Base-by-base conservation (phyloP, 805 yeast genomes). In the Danielia reshetovae region DNA sequence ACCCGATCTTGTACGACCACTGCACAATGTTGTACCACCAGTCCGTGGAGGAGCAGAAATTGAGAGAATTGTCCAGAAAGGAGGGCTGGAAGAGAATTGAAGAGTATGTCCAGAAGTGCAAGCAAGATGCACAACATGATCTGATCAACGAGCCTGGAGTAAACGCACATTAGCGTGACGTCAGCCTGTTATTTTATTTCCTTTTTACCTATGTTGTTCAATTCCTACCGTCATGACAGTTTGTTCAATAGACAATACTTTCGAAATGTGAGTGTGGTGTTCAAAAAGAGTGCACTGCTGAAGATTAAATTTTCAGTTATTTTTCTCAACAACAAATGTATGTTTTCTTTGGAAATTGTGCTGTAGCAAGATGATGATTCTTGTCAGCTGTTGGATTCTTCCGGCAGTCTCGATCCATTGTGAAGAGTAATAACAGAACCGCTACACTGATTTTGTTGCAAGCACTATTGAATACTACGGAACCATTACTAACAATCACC, bases 11-110 rank as follows among this genome's bases (percentile, higher is more conserved):
- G 17, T 93, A 86, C 60, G 96, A 89, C 57, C 89, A 88, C 55
- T 90, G 97, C 56, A 84, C 94, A n/a, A 74, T 85, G 49, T 62
- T 85, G 43, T 88, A 88, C 59, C 82, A 87, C 49, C 86, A 86
- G 49, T 79, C 85, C 32, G 67, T 83, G 40, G 85, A 79, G 49
- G 88, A 82, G 46, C 85, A 82, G 54, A 75, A 74, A 46, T 75
- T 75, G 46, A 70, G 83, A 36, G 80, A 77, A 46, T 65, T 68
- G 26, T 72, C 79, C 24, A 71, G 85, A 45, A 74, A 73, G 46
- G 78, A 75, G 45, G 83, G 80, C 37, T 85, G 94, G 94, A 72
- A 69, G 44, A 69, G 73, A 46, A 68, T 85, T 35, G 87, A 85
- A 49, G 71, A 68, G 25, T 77, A 73, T 39, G 89, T 81, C 17